Evolutionary conservation across 495 filamentous ascomycete genomes (phyloP).

Genomic region (Penicillium angulare): DNA sequence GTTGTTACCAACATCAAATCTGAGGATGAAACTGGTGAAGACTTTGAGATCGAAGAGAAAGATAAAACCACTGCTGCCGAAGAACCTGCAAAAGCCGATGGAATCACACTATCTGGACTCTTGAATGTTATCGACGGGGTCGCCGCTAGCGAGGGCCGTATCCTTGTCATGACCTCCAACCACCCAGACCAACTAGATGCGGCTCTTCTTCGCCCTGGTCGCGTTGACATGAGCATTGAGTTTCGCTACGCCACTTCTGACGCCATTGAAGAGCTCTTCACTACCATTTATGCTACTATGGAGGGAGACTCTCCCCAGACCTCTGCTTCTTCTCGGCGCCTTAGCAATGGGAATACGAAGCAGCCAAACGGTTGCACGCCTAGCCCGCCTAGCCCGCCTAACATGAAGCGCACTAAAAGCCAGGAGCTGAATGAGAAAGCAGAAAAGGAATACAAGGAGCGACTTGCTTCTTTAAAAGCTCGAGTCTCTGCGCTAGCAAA

Average conservation of each 20-base stretch:
- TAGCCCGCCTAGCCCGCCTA: no score
- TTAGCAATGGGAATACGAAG: slow-evolving; percentile 2
- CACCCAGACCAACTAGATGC: slow-evolving; percentile 72
- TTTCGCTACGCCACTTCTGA: slow-evolving; percentile 63
- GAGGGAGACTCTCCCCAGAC: slow-evolving; percentile 23
- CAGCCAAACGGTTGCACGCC: neutral
- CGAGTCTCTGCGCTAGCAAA: slow-evolving; percentile 43
- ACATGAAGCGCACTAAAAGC: neutral
- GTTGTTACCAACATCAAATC: neutral
- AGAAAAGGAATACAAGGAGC: slow-evolving; percentile 5
- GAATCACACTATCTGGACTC: slow-evolving; percentile 66
- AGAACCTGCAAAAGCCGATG: slow-evolving; percentile 17
- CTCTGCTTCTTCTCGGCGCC: neutral
- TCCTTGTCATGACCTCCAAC: slow-evolving; percentile 86
- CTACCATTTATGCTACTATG: slow-evolving; percentile 61
- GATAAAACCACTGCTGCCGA: slow-evolving; percentile 2
- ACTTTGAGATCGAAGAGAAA: neutral
- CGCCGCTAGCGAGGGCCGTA: slow-evolving; percentile 71
- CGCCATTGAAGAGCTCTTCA: slow-evolving; percentile 67
- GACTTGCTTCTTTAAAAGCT: slow-evolving; percentile 12
- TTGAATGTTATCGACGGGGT: slow-evolving; percentile 82
- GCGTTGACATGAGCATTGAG: slow-evolving; percentile 71
- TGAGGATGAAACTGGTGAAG: neutral
- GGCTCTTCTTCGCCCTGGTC: slow-evolving; percentile 72
- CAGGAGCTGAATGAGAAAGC: neutral